phyloP scores from a whole-genome alignment of 2,329 filamentous ascomycete species.

The Penicillium digitatum region DNA sequence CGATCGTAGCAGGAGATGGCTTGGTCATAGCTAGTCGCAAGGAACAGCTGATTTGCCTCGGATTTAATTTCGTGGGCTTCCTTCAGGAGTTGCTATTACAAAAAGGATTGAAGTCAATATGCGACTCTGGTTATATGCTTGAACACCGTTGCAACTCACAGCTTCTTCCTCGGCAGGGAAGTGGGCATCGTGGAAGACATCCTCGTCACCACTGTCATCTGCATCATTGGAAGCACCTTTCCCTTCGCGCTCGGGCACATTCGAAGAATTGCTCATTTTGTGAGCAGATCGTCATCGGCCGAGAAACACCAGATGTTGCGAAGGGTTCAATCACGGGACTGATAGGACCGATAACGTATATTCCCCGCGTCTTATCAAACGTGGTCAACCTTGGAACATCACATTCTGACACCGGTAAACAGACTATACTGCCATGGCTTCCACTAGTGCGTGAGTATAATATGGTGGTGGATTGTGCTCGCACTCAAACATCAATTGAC shows the following conservation, averaged over 20 bases:
- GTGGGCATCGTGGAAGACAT: constrained; percentile 42
- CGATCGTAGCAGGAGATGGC: constrained; percentile 80
- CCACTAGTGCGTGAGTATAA: not conserved
- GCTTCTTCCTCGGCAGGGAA: constrained; percentile 49
- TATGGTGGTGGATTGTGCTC: not conserved
- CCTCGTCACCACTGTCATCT: constrained; percentile 37
- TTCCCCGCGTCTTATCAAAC: constrained; percentile 14
- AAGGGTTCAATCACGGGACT: constrained; percentile 19
- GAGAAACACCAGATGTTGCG: constrained; percentile 7
- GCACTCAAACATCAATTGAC: constrained; percentile 3
- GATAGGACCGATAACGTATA: constrained; percentile 20
- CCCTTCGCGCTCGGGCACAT: constrained; percentile 2
- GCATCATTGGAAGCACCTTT: constrained; percentile 13
- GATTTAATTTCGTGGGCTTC: constrained; percentile 71
- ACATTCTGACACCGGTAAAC: not conserved
- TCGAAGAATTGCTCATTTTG: constrained; percentile 19
- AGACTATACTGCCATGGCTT: constrained; percentile 10
- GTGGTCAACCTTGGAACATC: constrained; percentile 3
- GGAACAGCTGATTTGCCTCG: constrained; percentile 76
- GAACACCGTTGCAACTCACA: constrained; percentile 28
- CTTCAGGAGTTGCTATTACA: constrained; percentile 58
- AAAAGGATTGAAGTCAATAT: constrained; percentile 9
- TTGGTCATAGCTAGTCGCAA: constrained; percentile 64
- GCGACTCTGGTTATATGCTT: not conserved
- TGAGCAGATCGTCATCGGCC: constrained; percentile 12